Evolutionary conservation across 768 basidiomycete genomes (phyloP), one percentile per base, ranked within the genome.

Genomic region (Kwoniella bestiolae): DNA sequence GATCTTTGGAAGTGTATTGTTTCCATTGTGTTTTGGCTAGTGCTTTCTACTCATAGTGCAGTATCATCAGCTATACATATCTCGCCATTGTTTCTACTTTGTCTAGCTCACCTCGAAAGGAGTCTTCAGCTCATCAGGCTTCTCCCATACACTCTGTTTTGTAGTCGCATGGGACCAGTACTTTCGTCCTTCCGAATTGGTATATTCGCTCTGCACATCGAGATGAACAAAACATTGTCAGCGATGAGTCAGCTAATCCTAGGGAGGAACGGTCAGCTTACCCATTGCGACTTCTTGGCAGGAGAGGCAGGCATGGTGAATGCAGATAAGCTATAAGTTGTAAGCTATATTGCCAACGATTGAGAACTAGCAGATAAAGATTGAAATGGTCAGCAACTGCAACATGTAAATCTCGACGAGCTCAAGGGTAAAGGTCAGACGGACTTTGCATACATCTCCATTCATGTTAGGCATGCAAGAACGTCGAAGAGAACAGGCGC

Each of bases 61-160:
- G 25, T 3, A 11, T 14, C 16, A 29, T 51, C 50, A 51, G 50
- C 50, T 51, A 26, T 12, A 14, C 2, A 28, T 5, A 16, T 2
- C 21, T n/a, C n/a, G n/a, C n/a, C n/a, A n/a, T n/a, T n/a, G 26
- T 18, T 7, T 31, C 14, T 18, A 26, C 11, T 25, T 11, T 2
- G 29, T 23, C 4, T 6, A 26, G 25, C 50, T 66, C 74, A 93
- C 91, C 85, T 97, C 95, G 70, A 94, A 92, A 1, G 93, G 90
- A 0, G 91, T 89, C 28, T 70, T 96, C 55, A 98, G 84, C 25
- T 91, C 94, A 80, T 94, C 91, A 65, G 96, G 96, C 79, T 98
- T 99, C 82, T 97, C 94, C 95, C 94, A 98, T 57, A 94, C 92
- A 77, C 93, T 95, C 73, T 92, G 91, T 74, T 89, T 88, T 3